Base-by-base conservation (phyloP, 192 early-diverging fungal species). In the Coemansia sp. region DNA sequence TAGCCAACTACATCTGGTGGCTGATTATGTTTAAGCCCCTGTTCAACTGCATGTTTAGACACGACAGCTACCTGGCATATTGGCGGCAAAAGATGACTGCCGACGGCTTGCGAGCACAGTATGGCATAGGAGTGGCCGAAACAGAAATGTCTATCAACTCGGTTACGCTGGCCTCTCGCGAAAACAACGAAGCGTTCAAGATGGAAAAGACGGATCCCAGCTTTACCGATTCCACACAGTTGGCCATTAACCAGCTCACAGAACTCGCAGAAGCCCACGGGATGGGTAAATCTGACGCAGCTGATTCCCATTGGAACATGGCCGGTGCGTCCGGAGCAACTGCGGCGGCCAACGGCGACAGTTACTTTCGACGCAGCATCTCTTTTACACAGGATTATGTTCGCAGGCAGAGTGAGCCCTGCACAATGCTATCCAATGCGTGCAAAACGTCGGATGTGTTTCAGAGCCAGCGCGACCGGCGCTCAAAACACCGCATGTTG, bases 11-110 rank as follows among this genome's bases (percentile, higher is more conserved):
- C 9, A 69, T 77, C 18, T 77, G 66, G 61, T 77, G 73, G 73
- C 55, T 64, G 11, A 77, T 77, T 27, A 77, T 77, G 73, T 53
- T 67, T 47, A 68, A 64, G 58, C 61, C 73, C 5, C 47, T 77
- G 9, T 51, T 44, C 33, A 64, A 68, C 27, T 69, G 73, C 40
- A 35, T 77, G 29, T 77, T 77, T 46, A 44, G 56, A 24, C 66
- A 65, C 43, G 58, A 77, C 43, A 45, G 26, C 43, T 68, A 76
- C 34, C 45, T 77, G 46, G 33, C 45, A 14, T 50, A 65, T 20
- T 77, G 68, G 68, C 62, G 58, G 48, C 53, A 72, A 14, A 72
- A 64, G 37, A 58, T 72, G 68, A 60, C 53, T 4, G 32, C 46
- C 22, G 68, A 72, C 23, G 68, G 68, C 1, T 46, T 72, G 26